Evolutionary conservation across 345 rosid species (phyloP).

Genomic region (Chamaenerion angustifolium): DNA sequence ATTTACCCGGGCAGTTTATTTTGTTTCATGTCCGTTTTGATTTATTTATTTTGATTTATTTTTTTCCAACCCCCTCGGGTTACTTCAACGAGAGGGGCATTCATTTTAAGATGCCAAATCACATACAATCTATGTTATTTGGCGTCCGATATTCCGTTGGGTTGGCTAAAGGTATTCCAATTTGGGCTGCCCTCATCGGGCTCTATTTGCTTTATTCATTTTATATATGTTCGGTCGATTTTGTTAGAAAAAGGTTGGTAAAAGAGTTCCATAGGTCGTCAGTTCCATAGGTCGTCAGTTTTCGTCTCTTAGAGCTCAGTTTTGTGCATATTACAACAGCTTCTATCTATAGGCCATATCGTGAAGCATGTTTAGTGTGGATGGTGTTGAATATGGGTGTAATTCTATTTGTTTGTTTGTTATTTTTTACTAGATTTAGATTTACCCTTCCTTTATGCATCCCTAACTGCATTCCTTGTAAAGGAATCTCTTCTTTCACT

Average conservation of each 20-base stretch:
- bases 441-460: no score
- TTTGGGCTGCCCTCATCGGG: neutral
- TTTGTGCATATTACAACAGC: no score
- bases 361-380: no score
- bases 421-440: no score
- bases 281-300: neutral
- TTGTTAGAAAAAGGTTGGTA: neutral
- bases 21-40: conserved; percentile 15
- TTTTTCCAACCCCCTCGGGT: conserved; percentile 27
- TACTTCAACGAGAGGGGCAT: conserved; percentile 27
- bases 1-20: conserved; percentile 12
- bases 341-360: no score
- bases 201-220: neutral
- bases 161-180: conserved; percentile 2
- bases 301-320: no score
- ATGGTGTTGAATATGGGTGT: no score
- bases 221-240: neutral
- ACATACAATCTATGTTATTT: conserved; percentile 23
- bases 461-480: no score
- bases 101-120: conserved; percentile 18
- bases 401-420: no score
- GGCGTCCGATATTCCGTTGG: conserved; percentile 7
- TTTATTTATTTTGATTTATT: conserved; percentile 9
- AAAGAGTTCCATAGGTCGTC: neutral
- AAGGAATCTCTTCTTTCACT: no score